These are phyloP conservation scores for Mortierella sp. DNA, from an alignment of 371 early-diverging fungal species.

Conservation along the genomic window DNA sequence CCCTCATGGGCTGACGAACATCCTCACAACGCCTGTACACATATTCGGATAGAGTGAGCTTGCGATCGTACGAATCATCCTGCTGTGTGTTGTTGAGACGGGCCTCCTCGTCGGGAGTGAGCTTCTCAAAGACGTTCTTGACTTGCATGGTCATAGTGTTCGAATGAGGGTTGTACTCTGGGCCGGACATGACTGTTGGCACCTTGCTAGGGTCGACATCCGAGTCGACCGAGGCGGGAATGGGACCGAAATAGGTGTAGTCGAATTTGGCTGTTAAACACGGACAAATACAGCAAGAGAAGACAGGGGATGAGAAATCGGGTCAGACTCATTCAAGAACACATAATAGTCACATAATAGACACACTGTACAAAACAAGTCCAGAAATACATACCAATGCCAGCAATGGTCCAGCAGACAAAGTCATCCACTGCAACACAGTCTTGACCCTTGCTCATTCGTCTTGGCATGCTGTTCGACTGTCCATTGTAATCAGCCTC, in stretches of 20 bases:
- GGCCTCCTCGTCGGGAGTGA: slow-evolving; percentile 34
- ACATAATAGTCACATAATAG: slow-evolving; percentile 11
- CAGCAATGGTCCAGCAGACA: slow-evolving; percentile 85
- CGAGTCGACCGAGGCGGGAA: slow-evolving; percentile 43
- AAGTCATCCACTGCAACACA: slow-evolving; percentile 68
- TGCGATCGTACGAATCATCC: slow-evolving; percentile 48
- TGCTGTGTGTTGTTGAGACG: slow-evolving; percentile 28
- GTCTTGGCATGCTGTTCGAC: slow-evolving; percentile 31
- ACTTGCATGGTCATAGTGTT: slow-evolving; percentile 52
- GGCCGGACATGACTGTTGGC: slow-evolving; percentile 33
- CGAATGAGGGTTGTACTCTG: slow-evolving; percentile 40
- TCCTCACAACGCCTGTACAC: slow-evolving; percentile 55
- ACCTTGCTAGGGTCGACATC: slow-evolving; percentile 51
- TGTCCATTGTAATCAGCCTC: slow-evolving; percentile 29
- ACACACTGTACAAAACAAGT: neutral
- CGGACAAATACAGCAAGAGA: no score
- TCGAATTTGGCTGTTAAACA: slow-evolving; percentile 63
- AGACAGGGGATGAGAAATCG: slow-evolving; percentile 20
- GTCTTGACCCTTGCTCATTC: slow-evolving; percentile 34
- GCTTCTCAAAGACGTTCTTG: slow-evolving; percentile 55
- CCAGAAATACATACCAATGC: slow-evolving; percentile 58
- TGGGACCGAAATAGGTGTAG: slow-evolving; percentile 61
- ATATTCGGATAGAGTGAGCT: slow-evolving; percentile 46
- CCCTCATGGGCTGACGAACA: slow-evolving; percentile 49
- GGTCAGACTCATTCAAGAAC: neutral